A percentile compares a stretch with the other conserved stretches of the same genome.
These are phyloP conservation scores for Annulohypoxylon maeteangense DNA, from an alignment of 495 filamentous ascomycete genomes.

Conservation along the genomic window DNA sequence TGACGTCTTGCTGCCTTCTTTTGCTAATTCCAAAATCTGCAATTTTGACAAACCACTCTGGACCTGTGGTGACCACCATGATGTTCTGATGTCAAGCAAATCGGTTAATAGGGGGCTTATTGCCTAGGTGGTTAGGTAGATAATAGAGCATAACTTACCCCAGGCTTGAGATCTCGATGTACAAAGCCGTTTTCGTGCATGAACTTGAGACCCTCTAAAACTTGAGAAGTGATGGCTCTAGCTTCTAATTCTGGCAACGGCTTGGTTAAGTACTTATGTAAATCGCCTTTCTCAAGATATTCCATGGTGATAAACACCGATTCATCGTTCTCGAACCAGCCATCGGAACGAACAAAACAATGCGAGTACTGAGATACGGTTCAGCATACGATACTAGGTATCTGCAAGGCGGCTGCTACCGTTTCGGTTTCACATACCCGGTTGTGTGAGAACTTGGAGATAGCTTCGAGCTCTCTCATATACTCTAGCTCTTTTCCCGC, in stretches of 20 bases:
- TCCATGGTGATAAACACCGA: constrained; percentile 57
- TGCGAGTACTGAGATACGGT: not conserved
- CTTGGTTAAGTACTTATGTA: constrained; percentile 43
- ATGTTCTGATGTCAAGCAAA: not conserved
- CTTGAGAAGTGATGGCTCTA: constrained; percentile 51
- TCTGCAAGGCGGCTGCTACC: no score
- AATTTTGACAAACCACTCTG: not conserved
- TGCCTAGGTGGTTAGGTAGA: not conserved
- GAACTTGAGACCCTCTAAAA: constrained; percentile 56
- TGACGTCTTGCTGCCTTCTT: not conserved
- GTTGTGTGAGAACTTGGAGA: not conserved
- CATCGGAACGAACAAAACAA: constrained; percentile 49
- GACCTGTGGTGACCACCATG: not conserved
- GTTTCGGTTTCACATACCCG: not conserved
- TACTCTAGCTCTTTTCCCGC: not conserved
- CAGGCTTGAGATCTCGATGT: constrained; percentile 63
- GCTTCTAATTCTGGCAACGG: constrained; percentile 53
- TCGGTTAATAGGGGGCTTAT: not conserved
- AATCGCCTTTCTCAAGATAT: constrained; percentile 51
- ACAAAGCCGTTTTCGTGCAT: constrained; percentile 62
- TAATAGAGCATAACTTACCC: not conserved
- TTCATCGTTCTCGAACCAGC: constrained; percentile 53
- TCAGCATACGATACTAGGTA: not conserved
- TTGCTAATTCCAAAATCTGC: not conserved
- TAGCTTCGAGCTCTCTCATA: not conserved